Base-by-base conservation (phyloP, 441 rosid species). In the Corymbia citriodora region DNA sequence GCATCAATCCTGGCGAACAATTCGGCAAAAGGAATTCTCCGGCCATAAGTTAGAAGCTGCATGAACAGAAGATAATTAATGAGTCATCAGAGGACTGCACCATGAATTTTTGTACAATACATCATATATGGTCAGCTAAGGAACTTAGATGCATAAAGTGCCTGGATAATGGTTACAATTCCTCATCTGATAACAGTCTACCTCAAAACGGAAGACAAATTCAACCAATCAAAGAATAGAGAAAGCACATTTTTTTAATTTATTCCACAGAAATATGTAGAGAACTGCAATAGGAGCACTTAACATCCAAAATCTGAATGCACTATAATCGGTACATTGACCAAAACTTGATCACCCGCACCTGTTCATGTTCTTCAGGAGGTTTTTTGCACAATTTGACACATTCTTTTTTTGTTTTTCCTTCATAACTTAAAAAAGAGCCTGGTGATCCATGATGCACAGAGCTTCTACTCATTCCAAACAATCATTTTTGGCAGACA, bases 1-100 rank as follows among this genome's bases (percentile, higher is more conserved):
- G 99, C 98, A 92, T 98, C 99, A 19, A 98, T 97, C 92, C 99
- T 94, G 33, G 99, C 99, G 91, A 97, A 95, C 91, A 98, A 92
- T 93, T 98, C 99, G 6, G 99, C 98, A 31, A 91, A 96, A 70
- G 99, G 99, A 87, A 97, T 95, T 95, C 99, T 97, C 89, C 99
- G 95, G 29, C 99, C 99, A 90, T 97, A 97, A 45, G 99, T 97
- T 53, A 98, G 97, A 9, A 98, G 95, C 99, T 97, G 97, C 94
- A 94, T 79, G 54, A 87, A 91, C 15, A 74, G 74, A 82, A 52
- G 79, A 48, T 49, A 53, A 86, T 65, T 65, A 55, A 55, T 54
- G 27, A 89, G 31, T 4, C 87, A 8, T 27, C 79, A 31, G 29
- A 45, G 36, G 49, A 45, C 52, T 23, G 85, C 85, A 79, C 6